Evolutionary conservation across 176 grass and related monocot species (phyloP).

Genomic region (Otatea glauca): DNA sequence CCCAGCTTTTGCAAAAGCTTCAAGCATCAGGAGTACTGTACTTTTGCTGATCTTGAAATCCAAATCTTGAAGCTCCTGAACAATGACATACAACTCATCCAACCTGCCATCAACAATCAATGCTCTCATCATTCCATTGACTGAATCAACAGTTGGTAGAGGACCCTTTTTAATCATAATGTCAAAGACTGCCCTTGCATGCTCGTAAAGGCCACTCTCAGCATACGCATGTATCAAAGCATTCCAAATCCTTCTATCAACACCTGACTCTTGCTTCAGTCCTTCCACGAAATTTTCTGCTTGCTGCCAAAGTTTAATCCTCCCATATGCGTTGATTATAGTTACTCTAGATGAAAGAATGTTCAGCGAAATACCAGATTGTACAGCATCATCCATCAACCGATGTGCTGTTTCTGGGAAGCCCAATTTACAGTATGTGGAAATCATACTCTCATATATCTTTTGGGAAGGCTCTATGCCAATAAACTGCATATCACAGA

Average conservation of each 20-base stretch:
- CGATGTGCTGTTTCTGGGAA: slow-evolving; percentile 84
- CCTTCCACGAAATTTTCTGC: slow-evolving; percentile 76
- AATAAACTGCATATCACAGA: slow-evolving; percentile 82
- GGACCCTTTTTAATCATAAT: slow-evolving; percentile 85
- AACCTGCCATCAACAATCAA: slow-evolving; percentile 85
- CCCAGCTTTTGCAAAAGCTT: slow-evolving; percentile 78
- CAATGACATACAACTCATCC: slow-evolving; percentile 84
- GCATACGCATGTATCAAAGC: slow-evolving; percentile 87
- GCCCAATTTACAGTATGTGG: slow-evolving; percentile 75
- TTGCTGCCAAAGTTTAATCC: slow-evolving; percentile 77
- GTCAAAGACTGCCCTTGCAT: slow-evolving; percentile 82
- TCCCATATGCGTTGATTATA: slow-evolving; percentile 82
- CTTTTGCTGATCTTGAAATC: slow-evolving; percentile 95
- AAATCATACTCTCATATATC: slow-evolving; percentile 67
- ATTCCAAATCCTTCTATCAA: slow-evolving; percentile 89
- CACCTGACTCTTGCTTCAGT: slow-evolving; percentile 56
- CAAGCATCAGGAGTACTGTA: slow-evolving; percentile 83
- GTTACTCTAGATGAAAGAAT: slow-evolving; percentile 56
- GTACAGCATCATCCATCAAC: slow-evolving; percentile 67
- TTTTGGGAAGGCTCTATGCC: slow-evolving; percentile 65
- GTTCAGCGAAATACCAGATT: slow-evolving; percentile 54
- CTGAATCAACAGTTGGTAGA: slow-evolving; percentile 74
- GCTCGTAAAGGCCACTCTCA: slow-evolving; percentile 83
- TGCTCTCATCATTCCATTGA: slow-evolving; percentile 87
- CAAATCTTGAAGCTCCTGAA: slow-evolving; percentile 90